phyloP scores from a whole-genome alignment of 2,329 filamentous ascomycete genomes.

The Phialophora tarda region DNA sequence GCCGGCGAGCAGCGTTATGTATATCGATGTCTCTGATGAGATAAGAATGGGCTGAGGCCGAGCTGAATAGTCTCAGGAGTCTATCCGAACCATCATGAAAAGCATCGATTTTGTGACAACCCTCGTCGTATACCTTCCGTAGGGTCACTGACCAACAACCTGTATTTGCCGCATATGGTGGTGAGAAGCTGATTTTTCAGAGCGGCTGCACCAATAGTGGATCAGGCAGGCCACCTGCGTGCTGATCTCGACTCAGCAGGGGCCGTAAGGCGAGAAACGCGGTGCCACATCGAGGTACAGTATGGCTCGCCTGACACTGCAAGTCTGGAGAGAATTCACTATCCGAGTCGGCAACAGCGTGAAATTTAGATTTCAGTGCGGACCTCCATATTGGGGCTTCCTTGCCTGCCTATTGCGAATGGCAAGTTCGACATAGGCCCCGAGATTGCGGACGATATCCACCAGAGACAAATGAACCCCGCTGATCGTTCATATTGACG shows the following conservation, averaged over 20 bases:
- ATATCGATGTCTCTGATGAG: not conserved
- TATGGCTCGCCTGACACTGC: not conserved
- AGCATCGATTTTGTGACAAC: not conserved
- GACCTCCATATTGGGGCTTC: not conserved
- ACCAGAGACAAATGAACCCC: not conserved
- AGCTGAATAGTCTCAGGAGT: not conserved
- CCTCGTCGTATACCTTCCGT: not conserved
- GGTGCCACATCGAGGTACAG: not conserved
- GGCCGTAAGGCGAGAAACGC: not conserved
- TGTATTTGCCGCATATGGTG: not conserved
- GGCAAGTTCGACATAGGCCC: not conserved
- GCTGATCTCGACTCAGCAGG: conserved; percentile 2
- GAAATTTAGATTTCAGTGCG: not conserved
- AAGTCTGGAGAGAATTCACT: not conserved
- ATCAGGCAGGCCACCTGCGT: not conserved
- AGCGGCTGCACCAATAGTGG: not conserved
- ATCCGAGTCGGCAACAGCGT: not conserved
- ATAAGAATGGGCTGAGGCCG: not conserved
- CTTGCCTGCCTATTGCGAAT: not conserved
- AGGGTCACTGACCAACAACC: not conserved
- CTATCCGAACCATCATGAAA: not conserved
- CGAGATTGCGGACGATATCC: not conserved
- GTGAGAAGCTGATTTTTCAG: not conserved
- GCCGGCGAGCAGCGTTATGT: not conserved
- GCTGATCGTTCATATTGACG: not conserved